Conservation (phyloP, 495 filamentous ascomycete species). For the Alectoria sarmentosa region DNA sequence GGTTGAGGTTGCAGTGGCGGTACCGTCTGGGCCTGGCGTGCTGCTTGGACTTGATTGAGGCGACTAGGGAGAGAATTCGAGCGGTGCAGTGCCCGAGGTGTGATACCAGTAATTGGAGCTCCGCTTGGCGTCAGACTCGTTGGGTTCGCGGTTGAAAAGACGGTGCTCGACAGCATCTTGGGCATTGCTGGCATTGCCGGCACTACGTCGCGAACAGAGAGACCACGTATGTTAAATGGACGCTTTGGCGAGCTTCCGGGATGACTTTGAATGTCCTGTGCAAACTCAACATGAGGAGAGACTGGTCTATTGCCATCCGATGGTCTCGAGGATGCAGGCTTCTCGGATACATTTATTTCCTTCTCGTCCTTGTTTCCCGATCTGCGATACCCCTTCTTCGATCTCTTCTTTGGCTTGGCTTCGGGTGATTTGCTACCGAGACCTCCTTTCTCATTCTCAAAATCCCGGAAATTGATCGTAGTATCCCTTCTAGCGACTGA, state of each 20-base stretch:
- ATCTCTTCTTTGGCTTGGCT: conserved; percentile 37
- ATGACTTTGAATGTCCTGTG: conserved; percentile 25
- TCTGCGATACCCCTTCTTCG: conserved; percentile 30
- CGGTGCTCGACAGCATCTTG: conserved; percentile 55
- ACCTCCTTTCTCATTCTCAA: conserved; percentile 31
- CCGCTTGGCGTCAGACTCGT: conserved; percentile 33
- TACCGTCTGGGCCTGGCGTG: conserved; percentile 31
- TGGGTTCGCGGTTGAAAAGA: conserved; percentile 47
- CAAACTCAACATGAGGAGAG: conserved; percentile 29
- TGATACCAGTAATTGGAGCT: conserved; percentile 43
- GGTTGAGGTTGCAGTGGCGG: conserved; percentile 35
- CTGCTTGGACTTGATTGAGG: conserved; percentile 43
- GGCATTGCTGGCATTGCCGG: conserved; percentile 44
- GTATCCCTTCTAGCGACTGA: conserved; percentile 8
- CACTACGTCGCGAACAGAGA: conserved; percentile 34
- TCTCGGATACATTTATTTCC: conserved; percentile 5
- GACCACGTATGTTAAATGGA: conserved; percentile 40
- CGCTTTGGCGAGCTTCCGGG: conserved; percentile 31
- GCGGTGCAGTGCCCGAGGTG: conserved; percentile 58
- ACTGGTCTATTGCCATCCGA: not conserved
- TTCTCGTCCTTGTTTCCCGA: conserved; percentile 21
- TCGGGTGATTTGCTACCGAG: conserved; percentile 24
- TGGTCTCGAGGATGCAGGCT: not conserved
- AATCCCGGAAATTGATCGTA: conserved; percentile 36
- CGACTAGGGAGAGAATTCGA: conserved; percentile 73